Conservation (phyloP, 1,284 basidiomycete genomes). For the Apiotrichum siamense region DNA sequence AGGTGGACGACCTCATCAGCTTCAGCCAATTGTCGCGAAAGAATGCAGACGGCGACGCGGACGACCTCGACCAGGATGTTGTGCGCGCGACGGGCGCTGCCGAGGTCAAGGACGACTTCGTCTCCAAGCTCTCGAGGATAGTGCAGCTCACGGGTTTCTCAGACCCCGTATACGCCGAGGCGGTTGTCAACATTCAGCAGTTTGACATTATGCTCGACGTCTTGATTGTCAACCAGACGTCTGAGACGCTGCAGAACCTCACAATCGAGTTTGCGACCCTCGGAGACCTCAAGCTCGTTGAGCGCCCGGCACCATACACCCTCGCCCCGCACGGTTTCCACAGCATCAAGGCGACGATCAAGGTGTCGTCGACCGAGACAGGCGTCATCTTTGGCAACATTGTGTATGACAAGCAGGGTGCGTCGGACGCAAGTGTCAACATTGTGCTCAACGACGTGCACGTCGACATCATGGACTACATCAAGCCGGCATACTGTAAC, state of each 20-base stretch:
- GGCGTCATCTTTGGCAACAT: slow-evolving; percentile 98
- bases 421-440: slow-evolving; percentile 66
- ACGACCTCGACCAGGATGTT: slow-evolving; percentile 77
- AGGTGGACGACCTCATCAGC: slow-evolving; percentile 85
- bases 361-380: slow-evolving; percentile 94
- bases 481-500: slow-evolving; percentile 92
- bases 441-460: slow-evolving; percentile 96
- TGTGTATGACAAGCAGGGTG: slow-evolving; percentile 86
- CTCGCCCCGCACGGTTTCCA: slow-evolving; percentile 96
- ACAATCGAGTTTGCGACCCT: slow-evolving; percentile 96
- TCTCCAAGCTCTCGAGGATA: slow-evolving; percentile 91
- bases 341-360: slow-evolving; percentile 97
- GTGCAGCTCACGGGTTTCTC: slow-evolving; percentile 97
- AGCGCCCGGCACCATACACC: slow-evolving; percentile 86
- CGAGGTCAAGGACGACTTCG: slow-evolving; percentile 87
- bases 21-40: slow-evolving; percentile 97
- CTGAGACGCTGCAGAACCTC: slow-evolving; percentile 91
- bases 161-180: slow-evolving; percentile 97
- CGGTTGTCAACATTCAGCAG: slow-evolving; percentile 95
- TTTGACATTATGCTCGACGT: slow-evolving; percentile 97
- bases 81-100: slow-evolving; percentile 80
- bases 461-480: slow-evolving; percentile 99
- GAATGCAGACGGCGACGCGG: slow-evolving; percentile 64
- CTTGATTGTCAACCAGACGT: slow-evolving; percentile 92
- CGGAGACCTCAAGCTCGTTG: slow-evolving; percentile 95